A percentile compares a stretch with the other conserved stretches of the same genome.
Conservation (phyloP, 106 monocot species). For the Apostasia shenzhenica region DNA sequence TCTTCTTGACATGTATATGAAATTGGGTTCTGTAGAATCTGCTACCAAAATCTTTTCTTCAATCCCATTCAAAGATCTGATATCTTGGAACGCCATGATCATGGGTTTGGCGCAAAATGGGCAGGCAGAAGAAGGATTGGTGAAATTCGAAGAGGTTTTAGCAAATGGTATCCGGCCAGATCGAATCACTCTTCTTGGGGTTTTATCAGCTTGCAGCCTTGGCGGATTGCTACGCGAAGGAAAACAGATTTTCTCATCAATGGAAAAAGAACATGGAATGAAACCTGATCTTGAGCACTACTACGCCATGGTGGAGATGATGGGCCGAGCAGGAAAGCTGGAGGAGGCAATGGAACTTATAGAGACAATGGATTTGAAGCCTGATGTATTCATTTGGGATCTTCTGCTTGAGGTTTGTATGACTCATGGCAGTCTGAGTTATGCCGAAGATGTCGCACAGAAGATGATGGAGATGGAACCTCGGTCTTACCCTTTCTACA, state of each 20-base stretch:
- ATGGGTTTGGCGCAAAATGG: conserved; percentile 62
- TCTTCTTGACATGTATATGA: conserved; percentile 57
- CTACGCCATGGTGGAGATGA: conserved; percentile 49
- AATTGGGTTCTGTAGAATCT: conserved; percentile 38
- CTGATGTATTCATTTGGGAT: conserved; percentile 19
- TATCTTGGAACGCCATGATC: conserved; percentile 65
- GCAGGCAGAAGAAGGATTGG: conserved; percentile 28
- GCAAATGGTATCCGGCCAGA: conserved; percentile 33
- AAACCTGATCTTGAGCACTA: conserved; percentile 36
- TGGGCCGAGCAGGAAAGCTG: conserved; percentile 44
- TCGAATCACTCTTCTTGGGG: conserved; percentile 54
- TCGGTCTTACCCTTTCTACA: conserved; percentile 28
- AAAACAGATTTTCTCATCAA: conserved; percentile 33
- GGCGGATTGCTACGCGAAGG: conserved; percentile 45
- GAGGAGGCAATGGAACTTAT: conserved; percentile 42
- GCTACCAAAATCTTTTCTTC: conserved; percentile 35
- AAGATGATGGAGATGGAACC: conserved; percentile 34
- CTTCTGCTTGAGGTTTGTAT: conserved; percentile 49
- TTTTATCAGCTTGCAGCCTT: conserved; percentile 49
- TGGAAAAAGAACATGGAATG: conserved; percentile 46
- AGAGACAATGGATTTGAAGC: conserved; percentile 22
- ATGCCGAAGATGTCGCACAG: conserved; percentile 41
- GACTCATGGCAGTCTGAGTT: conserved; percentile 24
- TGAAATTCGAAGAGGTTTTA: conserved; percentile 35
- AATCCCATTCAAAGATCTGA: conserved; percentile 39